Conservation (phyloP, 2,329 filamentous ascomycete genomes). For the Aspergillus sp. region DNA sequence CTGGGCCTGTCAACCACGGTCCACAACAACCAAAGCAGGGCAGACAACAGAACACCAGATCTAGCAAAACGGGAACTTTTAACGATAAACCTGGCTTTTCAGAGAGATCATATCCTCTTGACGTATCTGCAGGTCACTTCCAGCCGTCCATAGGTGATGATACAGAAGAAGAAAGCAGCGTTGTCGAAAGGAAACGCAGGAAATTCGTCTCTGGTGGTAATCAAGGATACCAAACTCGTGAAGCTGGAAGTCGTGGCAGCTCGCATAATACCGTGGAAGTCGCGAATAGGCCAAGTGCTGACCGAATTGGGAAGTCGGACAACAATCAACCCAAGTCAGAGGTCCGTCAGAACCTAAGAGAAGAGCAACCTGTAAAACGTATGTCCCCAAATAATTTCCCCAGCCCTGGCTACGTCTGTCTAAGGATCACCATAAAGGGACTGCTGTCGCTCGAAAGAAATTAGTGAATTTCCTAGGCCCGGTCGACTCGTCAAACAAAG, state of each 20-base stretch:
- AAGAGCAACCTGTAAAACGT: not conserved
- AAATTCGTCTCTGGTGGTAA: constrained; percentile 1
- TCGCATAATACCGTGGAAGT: not conserved
- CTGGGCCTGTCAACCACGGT: no score
- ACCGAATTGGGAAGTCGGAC: not conserved
- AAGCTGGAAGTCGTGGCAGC: not conserved
- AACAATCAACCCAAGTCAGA: not conserved
- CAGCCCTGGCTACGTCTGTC: no score
- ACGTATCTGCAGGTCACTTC: not conserved
- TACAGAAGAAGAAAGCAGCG: not conserved
- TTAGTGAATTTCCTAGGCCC: constrained; percentile 27
- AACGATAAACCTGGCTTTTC: not conserved
- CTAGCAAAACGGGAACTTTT: not conserved
- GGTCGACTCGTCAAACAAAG: constrained; percentile 6
- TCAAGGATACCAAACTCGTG: not conserved
- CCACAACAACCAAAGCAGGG: no score
- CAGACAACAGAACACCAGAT: not conserved
- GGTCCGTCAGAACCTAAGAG: not conserved
- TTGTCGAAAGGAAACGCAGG: constrained; percentile 5
- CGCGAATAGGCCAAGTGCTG: not conserved
- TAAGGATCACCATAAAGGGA: not conserved
- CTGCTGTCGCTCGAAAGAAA: constrained; percentile 23
- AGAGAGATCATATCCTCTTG: not conserved
- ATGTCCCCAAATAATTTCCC: not conserved
- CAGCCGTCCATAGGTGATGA: not conserved